Base-by-base conservation (phyloP, 2,329 filamentous ascomycete genomes). In the Ascocoryne sarcoides region DNA sequence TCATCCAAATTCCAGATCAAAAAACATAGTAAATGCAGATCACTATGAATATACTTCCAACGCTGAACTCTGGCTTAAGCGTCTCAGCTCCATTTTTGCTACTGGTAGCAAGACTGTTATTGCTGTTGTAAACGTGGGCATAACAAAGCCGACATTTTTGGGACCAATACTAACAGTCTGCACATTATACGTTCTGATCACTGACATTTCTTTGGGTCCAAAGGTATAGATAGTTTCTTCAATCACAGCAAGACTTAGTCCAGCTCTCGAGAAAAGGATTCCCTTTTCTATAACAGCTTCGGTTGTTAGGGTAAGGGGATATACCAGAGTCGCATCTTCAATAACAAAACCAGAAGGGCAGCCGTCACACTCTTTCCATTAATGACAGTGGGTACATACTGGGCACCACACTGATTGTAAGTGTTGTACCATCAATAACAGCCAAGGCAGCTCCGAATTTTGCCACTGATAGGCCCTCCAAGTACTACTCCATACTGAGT, bases 311-410 rank as follows among this genome's bases (percentile, higher is more conserved):
- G 53, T 51, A 32, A 55, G 46, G 4, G 52, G 51, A 23, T 43
- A 40, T 9, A 42, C 34, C 4, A 53, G 23, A 10, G 46, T 54
- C 26, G 51, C 46, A n/a, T 39, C 45, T 9, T 30, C 45, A 10
- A 53, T 34, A 4, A 36, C 42, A 1, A 77, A 59, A n/a, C 73
- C 75, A 2, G 53, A 54, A 0, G 73, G 65, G 1, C 70, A 31
- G 76, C 66, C 0, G 65, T 72, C 19, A 79, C 58, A 0, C 64
- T 71, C 53, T 76, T 63, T 1, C 69, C 68, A 4, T 64, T 68
- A 3, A 74, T 59, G 0, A 68, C 60, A 1, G 66, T 69, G 0
- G 67, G 75, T 1, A 60, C 67, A 9, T 54, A 9, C 62, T 63
- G 0, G 68, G 62, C 12, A 7, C 23, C 7, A 26, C 23, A 0